These are phyloP conservation scores for Lepiota venenata DNA, from an alignment of 768 basidiomycete species.

Conservation along the genomic window DNA sequence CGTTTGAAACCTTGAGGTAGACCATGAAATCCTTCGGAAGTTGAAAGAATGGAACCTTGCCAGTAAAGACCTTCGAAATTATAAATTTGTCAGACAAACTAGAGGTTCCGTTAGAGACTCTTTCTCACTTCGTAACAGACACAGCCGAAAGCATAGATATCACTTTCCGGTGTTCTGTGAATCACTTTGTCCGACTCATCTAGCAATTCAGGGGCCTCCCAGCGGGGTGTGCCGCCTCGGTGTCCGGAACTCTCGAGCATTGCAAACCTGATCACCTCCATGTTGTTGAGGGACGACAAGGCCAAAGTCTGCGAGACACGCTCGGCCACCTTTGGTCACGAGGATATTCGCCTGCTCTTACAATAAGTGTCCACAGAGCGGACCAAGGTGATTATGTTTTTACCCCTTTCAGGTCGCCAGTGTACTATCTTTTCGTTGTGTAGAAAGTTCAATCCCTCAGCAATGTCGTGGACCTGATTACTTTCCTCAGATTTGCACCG, in stretches of 20 bases:
- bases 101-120: background rate
- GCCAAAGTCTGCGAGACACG: conserved; percentile 10
- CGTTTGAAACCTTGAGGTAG: conserved; percentile 15
- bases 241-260: conserved; percentile 6
- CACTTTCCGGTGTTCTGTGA: background rate
- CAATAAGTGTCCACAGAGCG: background rate
- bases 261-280: conserved; percentile 7
- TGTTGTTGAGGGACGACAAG: conserved; percentile 9
- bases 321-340: background rate
- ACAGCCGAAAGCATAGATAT: conserved; percentile 11
- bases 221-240: conserved; percentile 9
- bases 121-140: conserved; percentile 9
- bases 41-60: conserved; percentile 18
- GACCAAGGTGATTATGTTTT: background rate
- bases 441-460: background rate
- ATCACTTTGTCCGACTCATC: background rate
- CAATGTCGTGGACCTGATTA: background rate
- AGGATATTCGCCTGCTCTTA: conserved; percentile 6
- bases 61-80: conserved; percentile 7
- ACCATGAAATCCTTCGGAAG: conserved; percentile 13
- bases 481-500: no score
- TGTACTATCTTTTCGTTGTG: conserved; percentile 5
- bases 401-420: conserved; percentile 12
- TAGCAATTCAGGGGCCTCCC: conserved; percentile 12
- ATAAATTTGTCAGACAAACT: no score